Percentiles rank a stretch among this genome's conserved stretches.
These are phyloP conservation scores for Closterium sp. DNA, from an alignment of 139 green algal species.

Conservation along the genomic window DNA sequence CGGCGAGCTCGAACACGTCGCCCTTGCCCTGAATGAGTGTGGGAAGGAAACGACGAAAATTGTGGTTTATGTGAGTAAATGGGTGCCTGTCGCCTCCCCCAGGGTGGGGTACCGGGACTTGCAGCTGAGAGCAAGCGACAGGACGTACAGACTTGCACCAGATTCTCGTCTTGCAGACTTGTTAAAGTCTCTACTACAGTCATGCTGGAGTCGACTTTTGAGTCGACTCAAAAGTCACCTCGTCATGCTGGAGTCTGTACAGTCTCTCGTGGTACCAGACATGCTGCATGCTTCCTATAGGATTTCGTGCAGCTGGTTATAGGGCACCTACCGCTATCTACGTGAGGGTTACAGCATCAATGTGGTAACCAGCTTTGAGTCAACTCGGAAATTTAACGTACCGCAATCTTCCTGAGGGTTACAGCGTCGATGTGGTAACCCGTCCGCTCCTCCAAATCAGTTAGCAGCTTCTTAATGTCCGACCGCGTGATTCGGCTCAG, in stretches of 20 bases:
- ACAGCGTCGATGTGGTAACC: constrained; percentile 55
- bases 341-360: too few relatives aligned
- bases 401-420: constrained; percentile 52
- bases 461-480: constrained; percentile 49
- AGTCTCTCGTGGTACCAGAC: too few relatives aligned
- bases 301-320: too few relatives aligned
- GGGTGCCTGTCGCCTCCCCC: constrained; percentile 76
- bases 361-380: neutral
- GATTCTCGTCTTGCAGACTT: too few relatives aligned
- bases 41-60: neutral
- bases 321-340: too few relatives aligned
- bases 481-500: constrained; percentile 40
- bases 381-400: too few relatives aligned
- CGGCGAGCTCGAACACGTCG: constrained; percentile 56
- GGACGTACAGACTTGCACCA: too few relatives aligned
- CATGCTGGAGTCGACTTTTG: neutral
- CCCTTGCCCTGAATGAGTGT: constrained; percentile 1
- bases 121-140: too few relatives aligned
- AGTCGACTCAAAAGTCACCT: neutral
- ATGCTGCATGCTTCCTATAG: too few relatives aligned
- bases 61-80: constrained; percentile 70
- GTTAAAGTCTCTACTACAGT: too few relatives aligned
- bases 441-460: constrained; percentile 50
- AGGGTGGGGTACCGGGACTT: constrained; percentile 58
- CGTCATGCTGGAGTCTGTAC: too few relatives aligned